Conservation (phyloP, 768 basidiomycete genomes). For the Termitomyces sp. region DNA sequence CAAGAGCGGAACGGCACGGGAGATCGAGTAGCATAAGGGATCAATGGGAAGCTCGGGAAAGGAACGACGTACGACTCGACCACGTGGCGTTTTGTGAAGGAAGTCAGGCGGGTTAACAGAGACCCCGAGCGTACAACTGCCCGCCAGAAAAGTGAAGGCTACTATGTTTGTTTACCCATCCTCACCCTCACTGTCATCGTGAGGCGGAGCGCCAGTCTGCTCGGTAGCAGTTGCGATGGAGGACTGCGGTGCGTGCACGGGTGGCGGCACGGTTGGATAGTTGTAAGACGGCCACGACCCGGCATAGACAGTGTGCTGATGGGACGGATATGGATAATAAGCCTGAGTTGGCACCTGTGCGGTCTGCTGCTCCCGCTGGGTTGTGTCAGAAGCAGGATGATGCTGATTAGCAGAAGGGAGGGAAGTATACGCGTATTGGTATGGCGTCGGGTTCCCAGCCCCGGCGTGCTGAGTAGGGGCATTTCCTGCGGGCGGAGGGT, state of each 20-base stretch:
- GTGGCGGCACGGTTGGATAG: conserved; percentile 2
- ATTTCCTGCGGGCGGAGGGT: neutral
- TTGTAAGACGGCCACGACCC: conserved; percentile 3
- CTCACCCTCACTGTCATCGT: neutral
- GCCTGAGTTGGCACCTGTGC: neutral
- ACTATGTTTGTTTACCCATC: neutral
- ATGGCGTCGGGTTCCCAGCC: neutral
- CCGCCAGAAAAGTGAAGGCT: conserved; percentile 1
- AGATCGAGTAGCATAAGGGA: neutral
- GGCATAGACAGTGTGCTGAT: conserved; percentile 1
- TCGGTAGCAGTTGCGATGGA: conserved; percentile 11
- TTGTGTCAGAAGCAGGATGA: neutral
- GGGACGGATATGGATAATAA: conserved; percentile 11
- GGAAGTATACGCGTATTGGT: conserved; percentile 5
- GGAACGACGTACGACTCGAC: conserved; percentile 2
- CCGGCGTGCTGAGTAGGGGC: neutral
- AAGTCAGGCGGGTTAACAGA: conserved; percentile 13
- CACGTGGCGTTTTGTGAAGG: conserved; percentile 5
- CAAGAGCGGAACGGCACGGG: neutral
- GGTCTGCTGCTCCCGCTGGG: conserved; percentile 4
- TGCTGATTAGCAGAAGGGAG: neutral
- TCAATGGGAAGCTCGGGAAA: conserved; percentile 10
- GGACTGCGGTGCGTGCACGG: conserved; percentile 11
- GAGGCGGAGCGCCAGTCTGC: neutral
- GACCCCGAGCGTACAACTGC: conserved; percentile 16